Evolutionary conservation across 1,284 basidiomycete species (phyloP), one percentile per base, ranked within the genome.

Genomic region (Moesziomyces antarcticus): DNA sequence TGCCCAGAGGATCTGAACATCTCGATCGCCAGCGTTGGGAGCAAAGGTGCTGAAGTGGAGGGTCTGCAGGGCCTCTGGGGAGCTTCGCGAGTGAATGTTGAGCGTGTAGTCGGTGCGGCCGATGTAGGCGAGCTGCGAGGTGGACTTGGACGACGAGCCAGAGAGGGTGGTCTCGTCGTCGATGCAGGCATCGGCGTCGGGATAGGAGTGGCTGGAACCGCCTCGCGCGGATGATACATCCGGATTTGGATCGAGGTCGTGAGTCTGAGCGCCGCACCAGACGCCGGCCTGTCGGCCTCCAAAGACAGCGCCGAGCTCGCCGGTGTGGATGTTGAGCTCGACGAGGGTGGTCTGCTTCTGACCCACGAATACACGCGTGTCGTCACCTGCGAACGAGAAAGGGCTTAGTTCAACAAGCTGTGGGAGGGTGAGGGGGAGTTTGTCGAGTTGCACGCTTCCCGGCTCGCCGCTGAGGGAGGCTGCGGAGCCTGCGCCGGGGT

Each of bases 341-440:
- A 96, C 85, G 25, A 95, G 83, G 0, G 90, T 91, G 0, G 92
- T 93, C 82, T 93, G 90, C 85, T 94, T 94, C 82, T 88, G 88
- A 4, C 93, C 93, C 1, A 93, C 89, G 82, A 95, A 95, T 16
- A 93, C 87, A 44, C 91, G 88, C 85, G 73, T 89, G 87, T 90
- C 88, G 52, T 90, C 90, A 13, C 88, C 89, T 16, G 89, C 85
- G 63, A 93, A 91, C 42, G 88, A 90, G 82, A 93, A 94, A 0
- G 93, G 93, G 2, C 92, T 93, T 84, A 93, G 87, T 69, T 93
- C 91, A 66, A 95, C 93, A 37, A 96, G 88, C 83, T 96, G 91
- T 0, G 91, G 86, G 88, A 96, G 90, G 30, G 92, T 89, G 68
- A 94, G 89, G 0, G 93, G 92, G 60, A 96, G 90, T 44, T 91